A percentile compares a stretch with the other conserved stretches of the same genome.
phyloP scores from a whole-genome alignment of 148 eudicot genomes.

The Mesembryanthemum crystallinum region DNA sequence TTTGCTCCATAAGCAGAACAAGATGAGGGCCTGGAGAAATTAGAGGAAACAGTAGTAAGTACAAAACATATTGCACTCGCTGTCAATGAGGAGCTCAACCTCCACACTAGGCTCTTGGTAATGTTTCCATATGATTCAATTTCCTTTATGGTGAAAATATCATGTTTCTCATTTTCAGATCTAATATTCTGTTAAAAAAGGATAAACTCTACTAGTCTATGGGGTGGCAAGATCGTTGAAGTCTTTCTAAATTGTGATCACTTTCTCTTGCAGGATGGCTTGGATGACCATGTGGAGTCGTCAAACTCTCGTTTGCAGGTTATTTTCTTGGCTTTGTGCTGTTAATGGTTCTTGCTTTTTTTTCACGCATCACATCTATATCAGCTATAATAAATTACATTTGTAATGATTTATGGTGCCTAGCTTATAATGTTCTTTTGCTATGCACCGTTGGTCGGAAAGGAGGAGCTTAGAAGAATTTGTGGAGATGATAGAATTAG shows the following conservation, averaged over 20 bases:
- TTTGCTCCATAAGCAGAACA: constrained; percentile 30
- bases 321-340: neutral
- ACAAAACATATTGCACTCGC: constrained; percentile 50
- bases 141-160: neutral
- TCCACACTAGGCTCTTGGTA: constrained; percentile 52
- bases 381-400: neutral
- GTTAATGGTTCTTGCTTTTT: neutral
- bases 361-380: neutral
- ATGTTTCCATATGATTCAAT: constrained; percentile 2
- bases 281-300: constrained; percentile 49
- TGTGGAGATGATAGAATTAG: neutral
- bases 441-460: neutral
- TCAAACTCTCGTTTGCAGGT: constrained; percentile 45
- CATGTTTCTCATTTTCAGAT: neutral
- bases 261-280: constrained; percentile 29
- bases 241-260: neutral
- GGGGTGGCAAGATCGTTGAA: neutral
- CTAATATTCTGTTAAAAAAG: neutral
- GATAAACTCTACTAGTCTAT: neutral
- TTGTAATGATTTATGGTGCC: neutral
- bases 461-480: neutral
- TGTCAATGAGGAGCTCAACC: constrained; percentile 46
- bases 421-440: neutral
- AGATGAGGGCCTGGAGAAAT: constrained; percentile 47
- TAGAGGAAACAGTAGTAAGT: constrained; percentile 43